A percentile compares a stretch with the other conserved stretches of the same genome.
These are phyloP conservation scores for Arthrobotrys musiformis DNA, from an alignment of 2,329 filamentous ascomycete species.

Conservation along the genomic window DNA sequence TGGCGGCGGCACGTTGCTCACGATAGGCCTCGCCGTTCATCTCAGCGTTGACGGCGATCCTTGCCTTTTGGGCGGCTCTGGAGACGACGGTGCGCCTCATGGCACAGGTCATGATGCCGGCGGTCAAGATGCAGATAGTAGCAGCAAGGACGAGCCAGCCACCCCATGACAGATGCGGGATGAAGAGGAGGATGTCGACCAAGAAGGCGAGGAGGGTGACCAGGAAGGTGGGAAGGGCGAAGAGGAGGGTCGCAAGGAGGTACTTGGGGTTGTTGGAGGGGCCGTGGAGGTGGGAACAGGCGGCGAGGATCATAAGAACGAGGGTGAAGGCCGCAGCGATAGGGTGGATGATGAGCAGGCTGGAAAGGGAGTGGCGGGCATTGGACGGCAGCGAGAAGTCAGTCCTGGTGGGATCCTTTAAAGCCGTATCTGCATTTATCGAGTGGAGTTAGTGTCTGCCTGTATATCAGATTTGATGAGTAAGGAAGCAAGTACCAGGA, in stretches of 20 bases:
- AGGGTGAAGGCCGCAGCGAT: constrained; percentile 87
- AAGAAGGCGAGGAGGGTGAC: constrained; percentile 87
- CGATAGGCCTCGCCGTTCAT: constrained; percentile 83
- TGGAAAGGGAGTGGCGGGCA: constrained; percentile 77
- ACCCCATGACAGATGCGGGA: constrained; percentile 92
- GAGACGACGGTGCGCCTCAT: constrained; percentile 93
- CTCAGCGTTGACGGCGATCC: constrained; percentile 91
- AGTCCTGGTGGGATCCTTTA: constrained; percentile 63
- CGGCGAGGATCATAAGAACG: constrained; percentile 81
- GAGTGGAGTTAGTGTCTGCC: too few species aligned
- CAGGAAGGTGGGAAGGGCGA: constrained; percentile 85
- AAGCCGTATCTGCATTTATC: constrained; percentile 57
- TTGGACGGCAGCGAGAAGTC: constrained; percentile 74
- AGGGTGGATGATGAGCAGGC: constrained; percentile 91
- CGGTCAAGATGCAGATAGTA: constrained; percentile 83
- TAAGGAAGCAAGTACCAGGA: too few species aligned
- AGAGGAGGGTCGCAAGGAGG: constrained; percentile 83
- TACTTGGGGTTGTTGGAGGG: constrained; percentile 91
- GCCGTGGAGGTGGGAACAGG: constrained; percentile 83
- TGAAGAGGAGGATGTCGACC: constrained; percentile 91
- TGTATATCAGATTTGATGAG: too few species aligned
- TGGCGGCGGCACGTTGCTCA: constrained; percentile 43
- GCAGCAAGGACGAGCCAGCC: constrained; percentile 92
- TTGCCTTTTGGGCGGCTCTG: constrained; percentile 89
- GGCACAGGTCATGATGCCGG: constrained; percentile 86